Percentiles rank a stretch among this genome's conserved stretches.
Conservation (phyloP, 2,329 filamentous ascomycete species). For the Aureobasidium pullulans region DNA sequence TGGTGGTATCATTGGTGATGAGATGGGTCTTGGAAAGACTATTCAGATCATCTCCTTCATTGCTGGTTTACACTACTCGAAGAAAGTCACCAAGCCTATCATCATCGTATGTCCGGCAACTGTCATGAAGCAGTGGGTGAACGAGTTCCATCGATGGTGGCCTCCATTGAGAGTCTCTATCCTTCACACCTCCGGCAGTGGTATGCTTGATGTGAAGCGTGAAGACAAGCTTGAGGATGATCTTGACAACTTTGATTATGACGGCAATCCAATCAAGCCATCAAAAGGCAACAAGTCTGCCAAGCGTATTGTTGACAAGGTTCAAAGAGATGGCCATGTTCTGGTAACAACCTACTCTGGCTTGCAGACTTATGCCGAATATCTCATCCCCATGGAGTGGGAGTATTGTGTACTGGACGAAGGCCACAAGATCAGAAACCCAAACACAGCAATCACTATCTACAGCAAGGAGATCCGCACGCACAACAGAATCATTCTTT, state of each 20-base stretch:
- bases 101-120: slow-evolving; percentile 92
- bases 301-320: slow-evolving; percentile 71
- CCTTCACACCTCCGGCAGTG: slow-evolving; percentile 88
- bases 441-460: slow-evolving; percentile 88
- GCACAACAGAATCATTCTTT: slow-evolving; percentile 83
- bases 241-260: slow-evolving; percentile 46
- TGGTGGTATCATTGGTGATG: slow-evolving; percentile 90
- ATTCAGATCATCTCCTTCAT: slow-evolving; percentile 75
- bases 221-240: slow-evolving; percentile 57
- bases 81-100: slow-evolving; percentile 72
- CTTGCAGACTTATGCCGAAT: slow-evolving; percentile 81
- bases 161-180: slow-evolving; percentile 96
- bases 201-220: slow-evolving; percentile 73
- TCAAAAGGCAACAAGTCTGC: slow-evolving; percentile 61
- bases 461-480: slow-evolving; percentile 92
- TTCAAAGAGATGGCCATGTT: slow-evolving; percentile 79
- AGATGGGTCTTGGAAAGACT: slow-evolving; percentile 98
- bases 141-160: slow-evolving; percentile 99
- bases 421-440: slow-evolving; percentile 96
- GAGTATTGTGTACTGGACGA: slow-evolving; percentile 91
- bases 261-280: slow-evolving; percentile 21
- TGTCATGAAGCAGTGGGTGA: slow-evolving; percentile 94
- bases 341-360: slow-evolving; percentile 94
- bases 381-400: slow-evolving; percentile 79
- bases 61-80: slow-evolving; percentile 86